A percentile compares a stretch with the other conserved stretches of the same genome.
phyloP scores from a whole-genome alignment of 2,329 filamentous ascomycete species.

The Chaetomium sp. region DNA sequence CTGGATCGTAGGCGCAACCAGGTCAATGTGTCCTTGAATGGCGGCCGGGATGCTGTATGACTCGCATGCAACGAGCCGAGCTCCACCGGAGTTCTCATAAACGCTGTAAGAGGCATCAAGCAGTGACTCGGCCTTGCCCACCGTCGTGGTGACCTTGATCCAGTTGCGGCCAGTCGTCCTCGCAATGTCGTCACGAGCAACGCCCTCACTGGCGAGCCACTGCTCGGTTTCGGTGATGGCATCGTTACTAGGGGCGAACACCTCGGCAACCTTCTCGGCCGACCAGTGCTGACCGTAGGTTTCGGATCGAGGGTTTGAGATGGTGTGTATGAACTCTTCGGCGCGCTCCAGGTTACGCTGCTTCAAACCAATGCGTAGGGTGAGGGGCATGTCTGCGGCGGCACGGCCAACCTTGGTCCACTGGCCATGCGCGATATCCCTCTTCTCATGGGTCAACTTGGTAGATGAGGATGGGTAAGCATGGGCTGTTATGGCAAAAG shows the following conservation, averaged over 20 bases:
- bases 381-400: not conserved
- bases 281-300: constrained; percentile 18
- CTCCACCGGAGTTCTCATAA: constrained; percentile 7
- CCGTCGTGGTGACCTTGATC: constrained; percentile 14
- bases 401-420: constrained; percentile 16
- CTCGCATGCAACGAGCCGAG: constrained; percentile 16
- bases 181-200: constrained; percentile 5
- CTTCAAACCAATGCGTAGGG: constrained; percentile 14
- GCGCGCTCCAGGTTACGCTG: constrained; percentile 14
- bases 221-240: constrained; percentile 16
- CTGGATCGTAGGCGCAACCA: constrained; percentile 15
- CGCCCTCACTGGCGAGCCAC: constrained; percentile 12
- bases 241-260: constrained; percentile 5
- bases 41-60: constrained; percentile 11
- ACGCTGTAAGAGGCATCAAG: constrained; percentile 11
- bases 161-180: constrained; percentile 11
- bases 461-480: not conserved
- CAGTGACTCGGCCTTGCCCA: constrained; percentile 10
- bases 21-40: constrained; percentile 16
- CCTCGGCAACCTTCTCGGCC: constrained; percentile 2
- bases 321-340: constrained; percentile 12
- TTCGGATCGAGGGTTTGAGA: constrained; percentile 8
- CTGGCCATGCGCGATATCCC: constrained; percentile 3
- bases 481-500: not conserved
- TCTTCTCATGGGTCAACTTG: constrained; percentile 9